Evolutionary conservation across 2,329 filamentous ascomycete species (phyloP).

Genomic region (Leptodontidium sp.): DNA sequence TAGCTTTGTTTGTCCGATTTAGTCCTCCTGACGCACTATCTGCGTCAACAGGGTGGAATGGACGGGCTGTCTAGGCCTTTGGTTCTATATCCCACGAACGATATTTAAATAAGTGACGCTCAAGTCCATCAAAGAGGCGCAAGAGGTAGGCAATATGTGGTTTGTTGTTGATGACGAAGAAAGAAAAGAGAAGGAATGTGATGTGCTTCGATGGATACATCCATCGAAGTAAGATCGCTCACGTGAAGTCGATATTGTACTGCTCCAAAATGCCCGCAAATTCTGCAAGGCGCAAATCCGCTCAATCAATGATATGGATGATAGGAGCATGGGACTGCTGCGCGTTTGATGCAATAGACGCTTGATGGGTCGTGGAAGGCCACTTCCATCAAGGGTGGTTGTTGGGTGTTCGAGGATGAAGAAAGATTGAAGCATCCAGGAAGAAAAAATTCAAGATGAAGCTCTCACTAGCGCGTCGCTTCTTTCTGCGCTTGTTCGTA

Average conservation of each 20-base stretch:
- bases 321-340: background rate
- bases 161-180: slow-evolving; percentile 32
- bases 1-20: slow-evolving; percentile 47
- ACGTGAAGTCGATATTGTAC: background rate
- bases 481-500: slow-evolving; percentile 3
- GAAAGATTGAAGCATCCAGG: background rate
- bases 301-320: background rate
- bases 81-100: slow-evolving; percentile 49
- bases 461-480: slow-evolving; percentile 12
- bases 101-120: slow-evolving; percentile 50
- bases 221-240: slow-evolving; percentile 6
- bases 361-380: background rate
- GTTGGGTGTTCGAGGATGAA: background rate
- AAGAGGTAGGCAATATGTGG: slow-evolving; percentile 51
- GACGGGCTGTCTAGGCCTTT: slow-evolving; percentile 51
- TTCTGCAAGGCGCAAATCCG: background rate
- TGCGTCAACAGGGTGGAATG: slow-evolving; percentile 50
- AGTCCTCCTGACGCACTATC: slow-evolving; percentile 50
- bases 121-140: slow-evolving; percentile 47
- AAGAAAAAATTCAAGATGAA: slow-evolving; percentile 19
- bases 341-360: background rate
- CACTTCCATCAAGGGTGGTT: background rate
- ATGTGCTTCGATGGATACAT: background rate
- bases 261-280: background rate
- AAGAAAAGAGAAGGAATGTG: slow-evolving; percentile 6